Percentiles rank a stretch among this genome's conserved stretches.
Conservation (phyloP, 345 rosid species). For the Psidium friedrichsthalianum region DNA sequence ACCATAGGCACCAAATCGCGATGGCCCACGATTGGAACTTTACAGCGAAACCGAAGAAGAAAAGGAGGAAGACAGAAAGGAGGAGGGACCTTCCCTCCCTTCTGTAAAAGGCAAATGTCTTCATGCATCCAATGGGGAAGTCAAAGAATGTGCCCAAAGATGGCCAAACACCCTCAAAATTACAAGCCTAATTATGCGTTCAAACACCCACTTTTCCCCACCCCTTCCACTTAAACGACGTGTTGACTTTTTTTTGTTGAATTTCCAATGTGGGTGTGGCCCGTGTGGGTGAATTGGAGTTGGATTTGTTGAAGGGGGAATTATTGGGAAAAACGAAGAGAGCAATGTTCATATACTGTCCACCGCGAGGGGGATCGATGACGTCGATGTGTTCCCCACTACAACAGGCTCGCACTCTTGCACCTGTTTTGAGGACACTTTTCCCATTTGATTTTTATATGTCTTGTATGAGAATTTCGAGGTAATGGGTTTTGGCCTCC, state of each 20-base stretch:
- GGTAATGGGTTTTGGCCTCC: not conserved
- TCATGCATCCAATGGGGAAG: conserved; percentile 19
- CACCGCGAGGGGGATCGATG: not conserved
- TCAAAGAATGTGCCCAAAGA: conserved; percentile 11
- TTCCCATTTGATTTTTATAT: not conserved
- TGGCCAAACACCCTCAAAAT: conserved; percentile 1
- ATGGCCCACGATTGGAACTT: not conserved
- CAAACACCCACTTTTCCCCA: conserved; percentile 1
- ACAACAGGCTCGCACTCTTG: not conserved
- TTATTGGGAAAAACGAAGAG: not conserved
- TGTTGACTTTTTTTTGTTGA: not conserved
- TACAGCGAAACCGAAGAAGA: not conserved
- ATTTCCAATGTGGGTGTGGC: not conserved
- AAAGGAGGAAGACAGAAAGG: not conserved
- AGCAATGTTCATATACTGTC: not conserved
- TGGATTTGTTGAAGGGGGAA: not conserved
- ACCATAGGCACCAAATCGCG: not conserved
- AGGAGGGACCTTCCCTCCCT: not conserved
- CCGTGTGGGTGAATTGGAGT: not conserved
- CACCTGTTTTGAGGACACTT: not conserved
- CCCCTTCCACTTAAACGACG: not conserved
- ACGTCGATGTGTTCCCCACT: not conserved
- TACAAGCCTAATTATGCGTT: conserved; percentile 11
- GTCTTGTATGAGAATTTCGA: not conserved
- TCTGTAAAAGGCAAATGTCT: not conserved